Evolutionary conservation across 192 early-diverging fungal genomes (phyloP).

Genomic region (Kappamyces sp.): DNA sequence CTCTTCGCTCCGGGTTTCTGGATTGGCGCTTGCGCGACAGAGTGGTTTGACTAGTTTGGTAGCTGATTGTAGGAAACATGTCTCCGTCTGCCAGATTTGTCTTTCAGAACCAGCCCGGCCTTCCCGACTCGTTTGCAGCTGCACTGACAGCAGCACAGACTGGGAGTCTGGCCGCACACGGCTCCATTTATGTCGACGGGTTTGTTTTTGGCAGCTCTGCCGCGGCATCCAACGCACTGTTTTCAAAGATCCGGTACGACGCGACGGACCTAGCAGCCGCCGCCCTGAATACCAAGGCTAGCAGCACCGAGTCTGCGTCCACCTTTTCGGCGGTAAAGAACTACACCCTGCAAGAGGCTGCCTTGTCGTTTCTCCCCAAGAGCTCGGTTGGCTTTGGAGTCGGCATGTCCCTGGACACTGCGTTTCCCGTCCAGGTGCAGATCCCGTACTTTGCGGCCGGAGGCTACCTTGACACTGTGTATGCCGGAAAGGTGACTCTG

Average conservation of each 20-base stretch:
- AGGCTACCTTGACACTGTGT: slow-evolving; percentile 14
- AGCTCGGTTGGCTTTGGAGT: too few relatives aligned
- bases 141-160: slow-evolving; percentile 17
- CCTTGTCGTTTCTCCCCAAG: too few relatives aligned
- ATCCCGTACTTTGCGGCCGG: slow-evolving; percentile 21
- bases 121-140: slow-evolving; percentile 25
- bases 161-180: slow-evolving; percentile 12
- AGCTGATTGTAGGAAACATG: slow-evolving; percentile 7
- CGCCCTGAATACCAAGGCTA: too few relatives aligned
- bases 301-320: too few relatives aligned
- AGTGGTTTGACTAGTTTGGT: background rate
- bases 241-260: background rate
- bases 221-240: slow-evolving; percentile 18
- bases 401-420: background rate
- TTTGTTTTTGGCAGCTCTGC: slow-evolving; percentile 23
- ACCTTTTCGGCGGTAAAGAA: too few relatives aligned
- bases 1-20: slow-evolving; percentile 15
- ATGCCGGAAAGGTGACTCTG: slow-evolving; percentile 5
- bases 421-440: slow-evolving; percentile 22
- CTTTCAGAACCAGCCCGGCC: slow-evolving; percentile 15
- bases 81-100: slow-evolving; percentile 12
- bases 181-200: slow-evolving; percentile 9
- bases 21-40: slow-evolving; percentile 18
- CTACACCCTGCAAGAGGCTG: too few relatives aligned
- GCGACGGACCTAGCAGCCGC: too few relatives aligned